These are phyloP conservation scores for Blakeslea trispora DNA, from an alignment of 371 early-diverging fungal species.

Conservation along the genomic window DNA sequence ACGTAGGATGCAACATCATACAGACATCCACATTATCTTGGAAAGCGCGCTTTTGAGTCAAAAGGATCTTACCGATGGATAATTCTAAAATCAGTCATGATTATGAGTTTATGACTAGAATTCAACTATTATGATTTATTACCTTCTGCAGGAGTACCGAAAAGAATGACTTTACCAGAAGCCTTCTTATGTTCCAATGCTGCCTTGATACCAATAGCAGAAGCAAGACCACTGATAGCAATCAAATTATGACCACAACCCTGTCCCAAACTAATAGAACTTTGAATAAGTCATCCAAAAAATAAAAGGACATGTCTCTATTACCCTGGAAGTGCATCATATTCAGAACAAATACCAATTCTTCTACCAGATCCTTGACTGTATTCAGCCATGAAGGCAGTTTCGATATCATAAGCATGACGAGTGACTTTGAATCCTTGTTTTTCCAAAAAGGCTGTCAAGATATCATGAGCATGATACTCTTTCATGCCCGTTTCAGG, in stretches of 20 bases:
- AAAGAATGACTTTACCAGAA: slow-evolving; percentile 66
- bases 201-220: slow-evolving; percentile 60
- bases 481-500: slow-evolving; percentile 66
- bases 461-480: slow-evolving; percentile 50
- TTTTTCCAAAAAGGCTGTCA: slow-evolving; percentile 58
- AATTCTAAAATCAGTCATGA: slow-evolving; percentile 49
- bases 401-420: slow-evolving; percentile 57
- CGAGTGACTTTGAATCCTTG: slow-evolving; percentile 60
- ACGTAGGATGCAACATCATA: slow-evolving; percentile 81
- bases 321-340: slow-evolving; percentile 67
- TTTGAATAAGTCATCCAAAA: not conserved
- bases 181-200: slow-evolving; percentile 55
- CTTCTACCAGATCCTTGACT: slow-evolving; percentile 43
- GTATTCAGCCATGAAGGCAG: slow-evolving; percentile 66
- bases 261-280: slow-evolving; percentile 51
- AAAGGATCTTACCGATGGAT: slow-evolving; percentile 71
- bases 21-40: slow-evolving; percentile 64
- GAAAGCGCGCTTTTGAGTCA: slow-evolving; percentile 69
- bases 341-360: slow-evolving; percentile 62
- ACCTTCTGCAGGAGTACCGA: slow-evolving; percentile 83
- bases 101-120: not conserved
- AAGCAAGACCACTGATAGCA: slow-evolving; percentile 72
- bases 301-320: slow-evolving; percentile 3
- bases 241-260: slow-evolving; percentile 74
- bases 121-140: not conserved